These are phyloP conservation scores for Prunus armeniaca DNA, from an alignment of 306 rosid genomes.

Conservation along the genomic window DNA sequence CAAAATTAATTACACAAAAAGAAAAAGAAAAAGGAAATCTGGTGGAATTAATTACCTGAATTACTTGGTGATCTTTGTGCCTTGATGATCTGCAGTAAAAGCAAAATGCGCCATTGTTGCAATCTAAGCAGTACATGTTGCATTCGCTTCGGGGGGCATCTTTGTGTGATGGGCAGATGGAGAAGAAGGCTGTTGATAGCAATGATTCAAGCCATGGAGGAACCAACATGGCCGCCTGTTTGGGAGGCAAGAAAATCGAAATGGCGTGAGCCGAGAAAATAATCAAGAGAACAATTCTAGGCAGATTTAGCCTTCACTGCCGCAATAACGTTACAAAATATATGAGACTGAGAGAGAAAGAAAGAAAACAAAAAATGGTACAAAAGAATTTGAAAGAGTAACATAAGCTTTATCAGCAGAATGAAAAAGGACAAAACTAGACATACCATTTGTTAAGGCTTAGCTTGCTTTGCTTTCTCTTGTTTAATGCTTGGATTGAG, in stretches of 20 bases:
- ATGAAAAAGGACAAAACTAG: slow-evolving; percentile 27
- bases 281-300: not conserved
- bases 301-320: not conserved
- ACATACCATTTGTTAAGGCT: slow-evolving; percentile 6
- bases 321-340: slow-evolving; percentile 30
- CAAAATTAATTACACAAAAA: not conserved
- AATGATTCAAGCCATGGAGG: slow-evolving; percentile 61
- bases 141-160: slow-evolving; percentile 54
- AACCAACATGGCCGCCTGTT: slow-evolving; percentile 40
- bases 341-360: slow-evolving; percentile 8
- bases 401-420: slow-evolving; percentile 37
- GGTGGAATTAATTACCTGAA: slow-evolving; percentile 42
- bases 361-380: not conserved
- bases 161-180: slow-evolving; percentile 35
- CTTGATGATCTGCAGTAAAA: slow-evolving; percentile 51
- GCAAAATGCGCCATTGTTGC: slow-evolving; percentile 46
- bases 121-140: slow-evolving; percentile 68
- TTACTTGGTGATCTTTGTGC: slow-evolving; percentile 60
- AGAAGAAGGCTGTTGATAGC: slow-evolving; percentile 49
- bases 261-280: not conserved
- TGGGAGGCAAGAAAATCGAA: not conserved
- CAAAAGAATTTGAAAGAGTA: slow-evolving; percentile 21
- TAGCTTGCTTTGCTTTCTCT: not conserved
- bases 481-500: not conserved
- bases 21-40: not conserved